Percentiles rank a stretch among this genome's conserved stretches.
phyloP scores from a whole-genome alignment of 2,329 filamentous ascomycete species.

The Teratosphaeria gauchensis region DNA sequence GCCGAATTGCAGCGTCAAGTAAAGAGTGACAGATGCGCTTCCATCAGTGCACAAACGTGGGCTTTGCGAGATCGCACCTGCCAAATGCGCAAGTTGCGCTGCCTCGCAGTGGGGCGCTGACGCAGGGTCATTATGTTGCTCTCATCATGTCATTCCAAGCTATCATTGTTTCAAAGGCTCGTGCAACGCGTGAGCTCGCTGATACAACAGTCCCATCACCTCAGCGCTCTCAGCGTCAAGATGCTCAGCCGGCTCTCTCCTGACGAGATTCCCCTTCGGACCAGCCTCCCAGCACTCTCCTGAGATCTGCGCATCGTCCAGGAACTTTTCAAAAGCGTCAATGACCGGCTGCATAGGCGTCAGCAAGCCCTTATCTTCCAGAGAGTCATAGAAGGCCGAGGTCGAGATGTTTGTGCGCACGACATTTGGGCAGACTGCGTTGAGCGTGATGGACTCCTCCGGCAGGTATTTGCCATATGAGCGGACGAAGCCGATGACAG shows the following conservation, averaged over 20 bases:
- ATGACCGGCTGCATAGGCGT: slow-evolving; percentile 32
- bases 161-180: slow-evolving; percentile 1
- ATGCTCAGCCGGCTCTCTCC: slow-evolving; percentile 22
- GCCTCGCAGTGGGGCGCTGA: not conserved
- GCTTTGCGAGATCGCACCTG: too few species aligned
- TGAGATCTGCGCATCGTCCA: slow-evolving; percentile 26
- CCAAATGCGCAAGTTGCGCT: too few species aligned
- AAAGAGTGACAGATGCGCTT: too few species aligned
- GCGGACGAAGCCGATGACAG: slow-evolving; percentile 29
- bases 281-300: slow-evolving; percentile 35
- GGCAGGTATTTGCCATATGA: slow-evolving; percentile 33
- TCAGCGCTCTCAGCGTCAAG: slow-evolving; percentile 23
- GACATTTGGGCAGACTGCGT: slow-evolving; percentile 34
- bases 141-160: not conserved
- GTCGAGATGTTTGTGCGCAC: slow-evolving; percentile 32
- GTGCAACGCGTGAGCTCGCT: slow-evolving; percentile 16
- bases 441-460: slow-evolving; percentile 32
- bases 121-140: not conserved
- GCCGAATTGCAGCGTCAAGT: too few species aligned
- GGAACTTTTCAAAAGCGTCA: slow-evolving; percentile 30
- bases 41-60: too few species aligned
- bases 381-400: slow-evolving; percentile 28
- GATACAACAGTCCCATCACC: slow-evolving; percentile 13
- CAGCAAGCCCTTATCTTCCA: slow-evolving; percentile 27
- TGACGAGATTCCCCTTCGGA: slow-evolving; percentile 26